phyloP scores from a whole-genome alignment of 495 filamentous ascomycete genomes.

The Viridothelium virens region DNA sequence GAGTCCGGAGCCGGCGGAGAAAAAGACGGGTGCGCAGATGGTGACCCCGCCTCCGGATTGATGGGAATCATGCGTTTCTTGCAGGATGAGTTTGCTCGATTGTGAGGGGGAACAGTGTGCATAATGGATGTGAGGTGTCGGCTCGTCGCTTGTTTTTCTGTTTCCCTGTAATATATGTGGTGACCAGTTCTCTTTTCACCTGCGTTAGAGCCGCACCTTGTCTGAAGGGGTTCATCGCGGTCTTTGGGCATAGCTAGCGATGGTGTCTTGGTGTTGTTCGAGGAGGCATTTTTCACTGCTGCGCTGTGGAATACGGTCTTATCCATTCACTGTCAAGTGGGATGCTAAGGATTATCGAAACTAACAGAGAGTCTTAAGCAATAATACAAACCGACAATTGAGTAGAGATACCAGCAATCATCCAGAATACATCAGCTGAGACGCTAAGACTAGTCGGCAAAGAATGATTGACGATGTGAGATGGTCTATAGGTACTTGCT shows the following conservation, averaged over 20 bases:
- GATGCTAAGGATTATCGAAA: neutral
- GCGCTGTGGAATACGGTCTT: neutral
- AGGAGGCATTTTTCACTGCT: neutral
- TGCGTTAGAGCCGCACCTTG: neutral
- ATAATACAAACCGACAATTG: no score
- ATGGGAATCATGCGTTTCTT: neutral
- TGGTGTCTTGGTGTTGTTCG: conserved; percentile 8
- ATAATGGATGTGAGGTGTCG: neutral
- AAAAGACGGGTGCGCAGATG: neutral
- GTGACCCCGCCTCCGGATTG: conserved; percentile 9
- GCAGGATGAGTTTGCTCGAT: neutral
- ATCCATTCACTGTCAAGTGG: neutral
- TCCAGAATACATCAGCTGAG: no score
- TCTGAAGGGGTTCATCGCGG: neutral
- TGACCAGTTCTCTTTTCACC: neutral
- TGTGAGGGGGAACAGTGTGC: neutral
- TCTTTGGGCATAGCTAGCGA: conserved; percentile 8
- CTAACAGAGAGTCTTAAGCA: neutral
- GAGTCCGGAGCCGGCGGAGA: neutral
- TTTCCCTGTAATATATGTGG: conserved; percentile 11
- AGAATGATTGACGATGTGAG: no score
- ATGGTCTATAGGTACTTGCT: no score
- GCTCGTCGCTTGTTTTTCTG: neutral
- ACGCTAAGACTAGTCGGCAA: no score
- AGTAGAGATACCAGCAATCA: no score